A percentile compares a stretch with the other conserved stretches of the same genome.
These are phyloP conservation scores for Termitomyces sp. DNA, from an alignment of 768 basidiomycete genomes.

Conservation along the genomic window DNA sequence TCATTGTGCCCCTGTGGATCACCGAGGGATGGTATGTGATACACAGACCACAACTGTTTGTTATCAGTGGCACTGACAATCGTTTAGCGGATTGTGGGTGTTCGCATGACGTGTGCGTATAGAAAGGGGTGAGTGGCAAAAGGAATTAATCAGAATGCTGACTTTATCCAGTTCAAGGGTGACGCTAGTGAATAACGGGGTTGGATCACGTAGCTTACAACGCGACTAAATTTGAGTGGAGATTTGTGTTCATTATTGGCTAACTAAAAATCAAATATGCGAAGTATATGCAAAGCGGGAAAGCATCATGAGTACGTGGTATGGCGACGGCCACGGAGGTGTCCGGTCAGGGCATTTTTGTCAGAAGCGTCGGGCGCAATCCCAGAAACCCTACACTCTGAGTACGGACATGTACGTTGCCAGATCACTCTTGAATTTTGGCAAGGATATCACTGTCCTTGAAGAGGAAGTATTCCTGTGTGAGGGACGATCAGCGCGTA, in stretches of 20 bases:
- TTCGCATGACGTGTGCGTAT: background rate
- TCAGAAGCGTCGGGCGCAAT: background rate
- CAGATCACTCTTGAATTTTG: constrained; percentile 85
- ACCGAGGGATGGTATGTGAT: background rate
- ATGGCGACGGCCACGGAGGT: background rate
- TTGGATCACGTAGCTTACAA: background rate
- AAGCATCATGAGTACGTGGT: constrained; percentile 1
- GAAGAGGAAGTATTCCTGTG: constrained; percentile 94
- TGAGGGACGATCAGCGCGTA: background rate
- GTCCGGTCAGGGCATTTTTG: background rate
- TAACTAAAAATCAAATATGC: constrained; percentile 1
- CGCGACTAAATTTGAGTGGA: background rate
- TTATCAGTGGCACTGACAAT: background rate
- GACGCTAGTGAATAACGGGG: background rate
- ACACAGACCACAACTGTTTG: background rate
- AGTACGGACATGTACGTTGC: background rate
- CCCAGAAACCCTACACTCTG: background rate
- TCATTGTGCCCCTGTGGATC: constrained; percentile 3
- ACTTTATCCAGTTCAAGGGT: background rate
- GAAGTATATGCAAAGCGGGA: constrained; percentile 6
- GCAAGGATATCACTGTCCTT: constrained; percentile 94
- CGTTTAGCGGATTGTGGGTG: background rate
- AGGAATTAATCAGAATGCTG: background rate
- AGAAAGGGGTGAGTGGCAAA: background rate
- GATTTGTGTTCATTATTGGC: constrained; percentile 1